Conservation (phyloP, 441 rosid species). For the Euphorbia schlechtendalii region DNA sequence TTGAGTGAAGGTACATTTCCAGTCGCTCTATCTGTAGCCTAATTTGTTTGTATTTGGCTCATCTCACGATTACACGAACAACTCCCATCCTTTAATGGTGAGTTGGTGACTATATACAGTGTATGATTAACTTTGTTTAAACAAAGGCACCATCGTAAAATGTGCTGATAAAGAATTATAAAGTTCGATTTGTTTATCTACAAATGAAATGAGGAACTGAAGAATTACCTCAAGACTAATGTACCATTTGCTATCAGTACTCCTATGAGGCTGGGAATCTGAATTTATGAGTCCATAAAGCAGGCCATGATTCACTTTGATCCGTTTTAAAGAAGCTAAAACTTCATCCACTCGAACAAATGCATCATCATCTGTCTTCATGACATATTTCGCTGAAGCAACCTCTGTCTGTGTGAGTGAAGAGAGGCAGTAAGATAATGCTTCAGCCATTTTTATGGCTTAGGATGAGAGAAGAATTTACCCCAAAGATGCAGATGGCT, state of each 20-base stretch:
- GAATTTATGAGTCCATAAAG: constrained; percentile 87
- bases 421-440: constrained; percentile 11
- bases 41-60: background rate
- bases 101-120: background rate
- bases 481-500: constrained; percentile 97
- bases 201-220: no score
- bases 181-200: background rate
- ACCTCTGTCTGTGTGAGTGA: constrained; percentile 59
- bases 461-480: constrained; percentile 35
- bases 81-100: background rate
- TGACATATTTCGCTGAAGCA: constrained; percentile 73
- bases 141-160: background rate
- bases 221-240: constrained; percentile 69
- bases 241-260: constrained; percentile 89
- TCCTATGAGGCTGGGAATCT: constrained; percentile 79
- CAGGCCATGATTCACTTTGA: constrained; percentile 53
- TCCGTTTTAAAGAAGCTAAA: constrained; percentile 50
- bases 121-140: no score
- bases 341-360: constrained; percentile 92
- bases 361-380: constrained; percentile 99
- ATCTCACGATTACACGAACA: background rate
- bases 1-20: background rate
- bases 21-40: background rate
- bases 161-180: background rate
- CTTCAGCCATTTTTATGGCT: background rate